phyloP scores from a whole-genome alignment of 345 rosid species.

The Dimocarpus longan region DNA sequence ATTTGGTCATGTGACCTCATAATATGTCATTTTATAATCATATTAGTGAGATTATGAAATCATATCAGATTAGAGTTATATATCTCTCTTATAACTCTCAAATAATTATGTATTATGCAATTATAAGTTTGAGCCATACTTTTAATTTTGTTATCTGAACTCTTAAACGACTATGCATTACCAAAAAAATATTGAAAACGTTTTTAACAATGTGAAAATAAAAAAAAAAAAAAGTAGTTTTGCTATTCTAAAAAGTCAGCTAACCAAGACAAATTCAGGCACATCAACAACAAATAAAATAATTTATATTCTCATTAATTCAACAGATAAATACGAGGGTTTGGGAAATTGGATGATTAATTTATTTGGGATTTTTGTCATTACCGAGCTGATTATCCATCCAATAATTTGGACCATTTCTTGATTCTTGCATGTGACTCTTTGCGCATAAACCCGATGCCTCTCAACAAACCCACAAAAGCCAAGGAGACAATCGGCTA shows the following conservation, averaged over 20 bases:
- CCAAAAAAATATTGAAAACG: not conserved
- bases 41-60: too few species aligned
- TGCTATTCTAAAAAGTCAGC: not conserved
- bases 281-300: not conserved
- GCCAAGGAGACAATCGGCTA: not conserved
- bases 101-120: too few species aligned
- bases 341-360: not conserved
- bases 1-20: too few species aligned
- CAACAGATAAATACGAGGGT: not conserved
- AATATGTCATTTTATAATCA: too few species aligned
- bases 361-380: not conserved
- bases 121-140: not conserved
- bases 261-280: not conserved
- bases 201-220: too few species aligned
- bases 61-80: too few species aligned
- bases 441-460: not conserved
- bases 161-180: not conserved
- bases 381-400: not conserved
- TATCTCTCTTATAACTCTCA: too few species aligned
- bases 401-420: slow-evolving; percentile 9
- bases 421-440: slow-evolving; percentile 2
- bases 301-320: not conserved
- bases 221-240: not conserved
- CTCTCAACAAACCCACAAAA: not conserved
- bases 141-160: too few species aligned